phyloP scores from a whole-genome alignment of 2,329 filamentous ascomycete genomes.

The Hymenoscyphus linearis region DNA sequence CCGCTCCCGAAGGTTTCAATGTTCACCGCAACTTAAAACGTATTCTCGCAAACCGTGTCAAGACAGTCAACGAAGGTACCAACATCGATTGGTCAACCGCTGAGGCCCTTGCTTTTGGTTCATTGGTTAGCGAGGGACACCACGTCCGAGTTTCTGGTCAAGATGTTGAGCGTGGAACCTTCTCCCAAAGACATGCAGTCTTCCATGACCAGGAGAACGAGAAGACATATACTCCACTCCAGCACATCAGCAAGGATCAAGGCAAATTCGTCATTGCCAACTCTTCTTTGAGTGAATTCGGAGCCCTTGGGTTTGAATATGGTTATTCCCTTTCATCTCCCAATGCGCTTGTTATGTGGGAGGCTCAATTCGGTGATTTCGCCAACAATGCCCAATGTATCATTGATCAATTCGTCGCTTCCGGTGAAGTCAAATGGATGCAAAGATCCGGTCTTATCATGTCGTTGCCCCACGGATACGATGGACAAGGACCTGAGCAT shows the following conservation, averaged over 20 bases:
- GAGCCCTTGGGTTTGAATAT: constrained; percentile 91
- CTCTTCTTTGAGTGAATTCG: constrained; percentile 71
- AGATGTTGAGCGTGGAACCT: constrained; percentile 98
- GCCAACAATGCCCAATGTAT: constrained; percentile 99
- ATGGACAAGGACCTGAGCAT: constrained; percentile 97
- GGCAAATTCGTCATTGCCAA: constrained; percentile 96
- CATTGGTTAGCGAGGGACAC: constrained; percentile 86
- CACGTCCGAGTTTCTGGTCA: constrained; percentile 97
- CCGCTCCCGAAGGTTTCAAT: constrained; percentile 76
- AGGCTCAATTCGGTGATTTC: constrained; percentile 98
- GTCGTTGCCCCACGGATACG: constrained; percentile 95
- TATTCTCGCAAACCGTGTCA: constrained; percentile 83
- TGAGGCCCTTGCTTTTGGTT: constrained; percentile 91
- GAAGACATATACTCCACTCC: constrained; percentile 85
- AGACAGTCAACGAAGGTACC: constrained; percentile 86
- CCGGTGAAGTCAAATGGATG: constrained; percentile 97
- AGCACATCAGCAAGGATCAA: constrained; percentile 85
- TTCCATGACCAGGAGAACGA: constrained; percentile 97
- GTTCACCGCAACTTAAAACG: constrained; percentile 95
- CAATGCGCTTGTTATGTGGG: constrained; percentile 98
- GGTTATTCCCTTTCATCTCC: constrained; percentile 96
- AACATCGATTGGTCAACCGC: constrained; percentile 97
- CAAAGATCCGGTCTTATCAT: constrained; percentile 95
- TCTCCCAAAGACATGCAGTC: constrained; percentile 95
- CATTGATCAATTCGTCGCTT: constrained; percentile 97